phyloP scores from a whole-genome alignment of 2,329 filamentous ascomycete genomes.

The Ophiostoma pallidulum region DNA sequence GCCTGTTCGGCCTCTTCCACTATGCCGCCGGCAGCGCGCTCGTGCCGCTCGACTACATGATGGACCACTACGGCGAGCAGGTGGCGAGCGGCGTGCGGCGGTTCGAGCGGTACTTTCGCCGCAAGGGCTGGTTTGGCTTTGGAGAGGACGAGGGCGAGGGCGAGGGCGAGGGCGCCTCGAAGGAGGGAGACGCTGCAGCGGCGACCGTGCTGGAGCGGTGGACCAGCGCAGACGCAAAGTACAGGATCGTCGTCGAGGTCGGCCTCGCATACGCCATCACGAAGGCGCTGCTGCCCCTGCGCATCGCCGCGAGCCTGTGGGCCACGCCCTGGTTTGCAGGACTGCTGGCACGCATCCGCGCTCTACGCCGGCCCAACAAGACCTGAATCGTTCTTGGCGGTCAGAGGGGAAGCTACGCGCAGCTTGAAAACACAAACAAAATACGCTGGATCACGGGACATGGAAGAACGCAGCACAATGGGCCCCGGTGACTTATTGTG shows the following conservation, averaged over 20 bases:
- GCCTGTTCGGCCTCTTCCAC: conserved; percentile 69
- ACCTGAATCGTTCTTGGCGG: too few species aligned
- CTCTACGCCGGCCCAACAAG: neutral
- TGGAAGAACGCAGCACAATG: too few species aligned
- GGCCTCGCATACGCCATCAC: conserved; percentile 87
- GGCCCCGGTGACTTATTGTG: too few species aligned
- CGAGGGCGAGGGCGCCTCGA: too few species aligned
- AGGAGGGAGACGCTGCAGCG: neutral
- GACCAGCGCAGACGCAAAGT: conserved; percentile 34
- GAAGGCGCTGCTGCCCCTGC: conserved; percentile 70
- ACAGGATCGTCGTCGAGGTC: conserved; percentile 56
- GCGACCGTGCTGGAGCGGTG: conserved; percentile 25
- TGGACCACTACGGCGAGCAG: conserved; percentile 39
- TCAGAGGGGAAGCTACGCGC: too few species aligned
- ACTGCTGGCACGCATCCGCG: conserved; percentile 38
- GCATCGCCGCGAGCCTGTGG: conserved; percentile 74
- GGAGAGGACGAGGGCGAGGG: conserved; percentile 29
- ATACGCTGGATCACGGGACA: too few species aligned
- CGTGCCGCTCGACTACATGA: conserved; percentile 51
- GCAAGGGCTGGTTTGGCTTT: conserved; percentile 73
- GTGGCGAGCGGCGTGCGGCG: conserved; percentile 56
- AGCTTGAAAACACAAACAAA: too few species aligned
- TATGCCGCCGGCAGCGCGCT: conserved; percentile 49
- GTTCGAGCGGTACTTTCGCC: conserved; percentile 67
- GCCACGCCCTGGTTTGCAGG: conserved; percentile 87